phyloP scores from a whole-genome alignment of 1,284 basidiomycete genomes.

The Phellopilus nigrolimitatus region DNA sequence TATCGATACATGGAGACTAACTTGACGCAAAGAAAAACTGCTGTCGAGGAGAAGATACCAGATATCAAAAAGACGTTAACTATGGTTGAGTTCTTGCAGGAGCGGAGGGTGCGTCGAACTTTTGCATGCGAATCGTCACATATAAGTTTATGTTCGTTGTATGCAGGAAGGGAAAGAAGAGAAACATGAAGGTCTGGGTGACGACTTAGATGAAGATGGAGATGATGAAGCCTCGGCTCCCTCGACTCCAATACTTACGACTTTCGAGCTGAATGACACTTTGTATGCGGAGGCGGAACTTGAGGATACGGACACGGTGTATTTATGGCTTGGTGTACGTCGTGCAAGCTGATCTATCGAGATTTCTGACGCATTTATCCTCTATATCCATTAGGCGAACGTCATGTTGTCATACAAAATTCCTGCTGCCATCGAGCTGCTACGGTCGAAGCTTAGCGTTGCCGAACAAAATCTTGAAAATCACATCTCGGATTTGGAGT shows the following conservation, averaged over 20 bases:
- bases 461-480: conserved; percentile 69
- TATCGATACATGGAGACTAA: conserved; percentile 98
- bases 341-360: background rate
- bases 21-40: conserved; percentile 72
- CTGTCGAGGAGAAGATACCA: conserved; percentile 91
- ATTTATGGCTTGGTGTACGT: conserved; percentile 93
- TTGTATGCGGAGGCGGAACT: conserved; percentile 89
- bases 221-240: conserved; percentile 27
- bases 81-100: conserved; percentile 84
- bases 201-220: conserved; percentile 35
- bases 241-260: conserved; percentile 67
- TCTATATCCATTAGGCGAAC: conserved; percentile 65
- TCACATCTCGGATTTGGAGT: conserved; percentile 87
- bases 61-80: conserved; percentile 91
- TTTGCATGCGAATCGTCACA: background rate
- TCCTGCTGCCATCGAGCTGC: conserved; percentile 71
- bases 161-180: conserved; percentile 58
- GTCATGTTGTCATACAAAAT: conserved; percentile 97
- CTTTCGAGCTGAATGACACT: conserved; percentile 96
- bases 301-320: conserved; percentile 84
- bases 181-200: conserved; percentile 35
- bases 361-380: conserved; percentile 3
- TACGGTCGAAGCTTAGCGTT: conserved; percentile 72
- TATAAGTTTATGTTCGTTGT: background rate
- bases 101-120: conserved; percentile 51